Base-by-base conservation (phyloP, 768 basidiomycete species). In the Leccinum uliginosum region DNA sequence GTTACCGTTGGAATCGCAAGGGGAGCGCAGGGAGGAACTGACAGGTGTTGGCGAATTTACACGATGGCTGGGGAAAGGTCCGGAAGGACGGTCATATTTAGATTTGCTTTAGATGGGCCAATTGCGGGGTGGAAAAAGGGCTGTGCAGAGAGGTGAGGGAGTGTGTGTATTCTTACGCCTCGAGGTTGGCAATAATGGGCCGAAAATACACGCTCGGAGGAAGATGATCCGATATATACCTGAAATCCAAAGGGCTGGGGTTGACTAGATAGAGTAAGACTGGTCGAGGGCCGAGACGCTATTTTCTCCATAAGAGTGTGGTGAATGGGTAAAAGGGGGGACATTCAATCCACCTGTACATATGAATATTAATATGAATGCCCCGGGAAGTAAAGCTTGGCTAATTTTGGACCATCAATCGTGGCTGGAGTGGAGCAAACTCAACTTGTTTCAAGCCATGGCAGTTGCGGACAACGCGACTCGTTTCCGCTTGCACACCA, bases 21-120 rank as follows among this genome's bases (percentile, higher is more conserved):
- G 89, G 0, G 85, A 87, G 17, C 51, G 81, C 72, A 2, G 86
- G 86, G 65, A 87, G 87, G 66, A 89, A 85, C 68, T 87, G 86
- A 71, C 86, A 86, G 21, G 87, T 73, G 29, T 77, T 67, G 3
- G 79, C 79, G 17, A 76, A 74, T 62, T 85, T 84, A 83, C 83
- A 85, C 83, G 83, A 86, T 5, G 66, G 57, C 21, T 66, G 68
- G 45, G 68, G 63, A 19, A 51, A 67, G n/a, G n/a, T n/a, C n/a
- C n/a, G n/a, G n/a, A n/a, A n/a, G 12, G 67, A 56, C 24, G 65
- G 50, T 12, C 65, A 65, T 60, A 29, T 29, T 30, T 51, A 57
- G 30, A 27, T 32, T 52, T 46, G 9, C 8, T 54, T 47, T 24
- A 43, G 32, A 53, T 17, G n/a, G n/a, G 38, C 30, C 49, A 15